phyloP scores from a whole-genome alignment of 2,329 filamentous ascomycete genomes.

The Colletotrichum coccodes region DNA sequence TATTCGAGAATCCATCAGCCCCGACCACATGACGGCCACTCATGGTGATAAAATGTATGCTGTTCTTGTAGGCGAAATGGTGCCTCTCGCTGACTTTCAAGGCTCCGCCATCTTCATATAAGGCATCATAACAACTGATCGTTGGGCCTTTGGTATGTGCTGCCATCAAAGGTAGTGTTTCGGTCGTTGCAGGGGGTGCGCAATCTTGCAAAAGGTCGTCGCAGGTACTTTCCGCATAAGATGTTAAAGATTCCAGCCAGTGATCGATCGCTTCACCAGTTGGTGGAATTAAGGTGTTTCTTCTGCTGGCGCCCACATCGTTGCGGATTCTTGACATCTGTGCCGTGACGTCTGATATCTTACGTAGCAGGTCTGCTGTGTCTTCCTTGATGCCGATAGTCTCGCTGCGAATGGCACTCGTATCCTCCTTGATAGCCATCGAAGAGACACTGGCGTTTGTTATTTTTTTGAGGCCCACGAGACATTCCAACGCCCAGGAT shows the following conservation, averaged over 20 bases:
- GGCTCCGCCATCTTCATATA: background rate
- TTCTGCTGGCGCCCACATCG: background rate
- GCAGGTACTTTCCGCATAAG: background rate
- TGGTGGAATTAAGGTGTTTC: background rate
- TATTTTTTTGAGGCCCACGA: background rate
- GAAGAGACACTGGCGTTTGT: constrained; percentile 7
- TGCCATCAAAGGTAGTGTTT: background rate
- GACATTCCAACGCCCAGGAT: background rate
- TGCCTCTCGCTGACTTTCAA: background rate
- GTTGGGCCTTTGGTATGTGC: background rate
- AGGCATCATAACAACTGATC: background rate
- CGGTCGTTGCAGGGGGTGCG: background rate
- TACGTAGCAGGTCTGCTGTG: background rate
- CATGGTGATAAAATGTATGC: background rate
- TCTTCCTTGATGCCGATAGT: constrained; percentile 24
- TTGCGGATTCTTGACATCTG: background rate
- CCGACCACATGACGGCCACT: background rate
- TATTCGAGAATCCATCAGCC: background rate
- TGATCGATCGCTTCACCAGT: background rate
- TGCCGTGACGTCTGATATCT: background rate
- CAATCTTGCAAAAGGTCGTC: background rate
- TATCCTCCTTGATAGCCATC: constrained; percentile 16
- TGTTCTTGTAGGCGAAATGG: background rate
- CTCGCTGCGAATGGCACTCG: constrained; percentile 3
- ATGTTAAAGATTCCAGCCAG: background rate